A percentile compares a stretch with the other conserved stretches of the same genome.
Evolutionary conservation across 78 protist species (phyloP).

Genomic region (Cavenderia fasciculata): DNA sequence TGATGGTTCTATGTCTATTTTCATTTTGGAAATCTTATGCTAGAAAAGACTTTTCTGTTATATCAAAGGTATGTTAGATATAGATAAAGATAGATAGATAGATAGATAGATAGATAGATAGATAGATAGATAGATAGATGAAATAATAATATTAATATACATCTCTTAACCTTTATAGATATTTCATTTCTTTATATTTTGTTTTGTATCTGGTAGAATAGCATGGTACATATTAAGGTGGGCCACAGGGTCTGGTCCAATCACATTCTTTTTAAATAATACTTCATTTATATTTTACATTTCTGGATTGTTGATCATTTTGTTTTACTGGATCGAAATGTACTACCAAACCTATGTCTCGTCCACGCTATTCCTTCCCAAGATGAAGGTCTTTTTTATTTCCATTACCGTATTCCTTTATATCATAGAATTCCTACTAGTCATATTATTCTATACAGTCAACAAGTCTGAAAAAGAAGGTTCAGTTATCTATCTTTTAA

Average conservation of each 20-base stretch:
- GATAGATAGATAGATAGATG: neutral
- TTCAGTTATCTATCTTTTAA: neutral
- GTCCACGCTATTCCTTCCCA: constrained; percentile 23
- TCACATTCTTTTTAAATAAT: constrained; percentile 52
- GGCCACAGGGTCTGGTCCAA: constrained; percentile 20
- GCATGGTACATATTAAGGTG: constrained; percentile 42
- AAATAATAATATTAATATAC: neutral
- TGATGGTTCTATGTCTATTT: constrained; percentile 19
- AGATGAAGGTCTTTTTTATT: constrained; percentile 2
- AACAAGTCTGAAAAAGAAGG: constrained; percentile 35
- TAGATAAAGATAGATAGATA: neutral
- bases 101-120: neutral
- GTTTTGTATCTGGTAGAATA: constrained; percentile 18
- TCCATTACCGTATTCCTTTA: neutral
- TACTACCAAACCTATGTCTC: constrained; percentile 48
- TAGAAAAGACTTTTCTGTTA: constrained; percentile 18
- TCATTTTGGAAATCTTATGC: constrained; percentile 51
- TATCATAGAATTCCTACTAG: neutral
- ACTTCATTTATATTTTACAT: constrained; percentile 44
- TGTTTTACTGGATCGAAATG: constrained; percentile 59
- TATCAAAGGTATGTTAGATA: constrained; percentile 28
- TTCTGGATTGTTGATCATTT: constrained; percentile 28
- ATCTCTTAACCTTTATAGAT: neutral
- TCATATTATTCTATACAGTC: constrained; percentile 21
- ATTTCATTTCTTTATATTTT: constrained; percentile 24